phyloP scores from a whole-genome alignment of 2,329 filamentous ascomycete genomes.

The Trichoderma aggressivum region DNA sequence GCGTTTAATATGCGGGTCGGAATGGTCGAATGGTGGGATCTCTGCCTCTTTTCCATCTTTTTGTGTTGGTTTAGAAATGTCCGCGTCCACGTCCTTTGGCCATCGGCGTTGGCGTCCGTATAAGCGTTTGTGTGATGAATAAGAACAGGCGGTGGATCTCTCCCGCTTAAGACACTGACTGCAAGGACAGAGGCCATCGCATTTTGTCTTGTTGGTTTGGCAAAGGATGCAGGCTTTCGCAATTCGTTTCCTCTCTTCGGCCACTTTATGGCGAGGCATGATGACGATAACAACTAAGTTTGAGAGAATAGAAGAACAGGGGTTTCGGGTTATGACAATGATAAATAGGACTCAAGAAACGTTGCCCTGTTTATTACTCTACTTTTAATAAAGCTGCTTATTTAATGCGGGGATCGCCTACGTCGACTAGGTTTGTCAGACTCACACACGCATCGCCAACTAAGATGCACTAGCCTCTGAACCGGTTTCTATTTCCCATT shows the following conservation, averaged over 20 bases:
- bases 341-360: not conserved
- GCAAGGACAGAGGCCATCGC: not conserved
- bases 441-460: not conserved
- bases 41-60: not conserved
- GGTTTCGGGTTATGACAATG: not conserved
- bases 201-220: not conserved
- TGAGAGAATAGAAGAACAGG: not conserved
- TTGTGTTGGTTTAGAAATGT: not conserved
- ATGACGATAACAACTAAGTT: not conserved
- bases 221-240: not conserved
- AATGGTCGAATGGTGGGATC: not conserved
- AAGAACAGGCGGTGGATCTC: not conserved
- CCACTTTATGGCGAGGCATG: not conserved
- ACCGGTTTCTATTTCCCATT: not conserved
- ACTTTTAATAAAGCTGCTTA: not conserved
- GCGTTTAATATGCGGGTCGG: not conserved
- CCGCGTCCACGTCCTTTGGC: not conserved
- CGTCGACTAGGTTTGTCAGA: not conserved
- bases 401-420: not conserved
- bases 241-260: not conserved
- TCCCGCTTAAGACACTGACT: not conserved
- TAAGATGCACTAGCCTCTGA: not conserved
- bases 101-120: slow-evolving; percentile 4
- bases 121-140: not conserved
- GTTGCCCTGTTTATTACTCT: not conserved